Base-by-base conservation (phyloP, 1,139 yeast species). In the Lodderomyces elongisporus region DNA sequence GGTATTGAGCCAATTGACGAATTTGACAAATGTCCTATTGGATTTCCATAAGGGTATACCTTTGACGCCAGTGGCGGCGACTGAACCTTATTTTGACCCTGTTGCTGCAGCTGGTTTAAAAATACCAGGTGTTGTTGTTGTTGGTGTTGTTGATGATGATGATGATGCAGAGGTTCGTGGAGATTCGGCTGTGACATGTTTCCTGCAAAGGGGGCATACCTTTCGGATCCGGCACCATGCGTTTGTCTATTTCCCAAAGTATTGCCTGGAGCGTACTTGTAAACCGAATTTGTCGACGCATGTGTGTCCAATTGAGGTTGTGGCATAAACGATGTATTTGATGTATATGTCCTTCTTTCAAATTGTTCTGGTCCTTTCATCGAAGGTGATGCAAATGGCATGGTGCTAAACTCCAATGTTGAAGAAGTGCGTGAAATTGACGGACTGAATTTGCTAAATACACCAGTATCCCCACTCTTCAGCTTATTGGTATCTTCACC, bases 381-480 rank as follows among this genome's bases (percentile, higher is more conserved):
- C n/a, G n/a, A n/a, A n/a, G n/a, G n/a, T n/a, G n/a, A n/a, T n/a
- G n/a, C n/a, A n/a, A n/a, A n/a, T n/a, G n/a, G n/a, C n/a, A n/a
- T n/a, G n/a, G n/a, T n/a, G n/a, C 53, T 47, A 36, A 70, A 52
- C 44, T 73, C 79, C 31, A 69, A 44, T 5, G 63, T 62, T 0
- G 83, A 77, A 0, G 75, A 62, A 16, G 58, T 68, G 44, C 83
- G 57, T 5, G 82, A 75, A 7, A 78, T 65, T 7, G 75, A 66
- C 1, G 88, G 85, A 34, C 83, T 77, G 51, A 80, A 82, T 43
- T 79, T 81, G 37, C 85, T 82, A 58, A 85, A 85, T 0, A 81
- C 78, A 23, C 58, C 60, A 1, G 49, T 25, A 8, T 25, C 31
- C 21, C 58, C 62, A n/a, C n/a, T n/a, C n/a, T n/a, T n/a, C n/a